phyloP scores from a whole-genome alignment of 331 rosid genomes.

The Malus hybrid region DNA sequence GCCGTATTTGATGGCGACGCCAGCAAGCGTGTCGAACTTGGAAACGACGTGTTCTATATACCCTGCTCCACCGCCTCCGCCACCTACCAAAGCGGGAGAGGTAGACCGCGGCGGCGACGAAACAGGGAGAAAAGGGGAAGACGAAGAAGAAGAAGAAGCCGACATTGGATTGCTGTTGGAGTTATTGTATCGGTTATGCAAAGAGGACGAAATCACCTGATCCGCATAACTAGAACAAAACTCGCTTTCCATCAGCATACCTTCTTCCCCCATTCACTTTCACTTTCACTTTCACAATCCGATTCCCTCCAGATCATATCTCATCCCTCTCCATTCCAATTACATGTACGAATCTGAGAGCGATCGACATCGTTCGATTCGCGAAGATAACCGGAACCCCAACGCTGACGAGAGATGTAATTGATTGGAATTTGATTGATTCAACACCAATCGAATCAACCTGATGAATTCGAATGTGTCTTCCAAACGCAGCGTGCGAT shows the following conservation, averaged over 20 bases:
- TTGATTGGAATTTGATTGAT: not conserved
- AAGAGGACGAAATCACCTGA: not conserved
- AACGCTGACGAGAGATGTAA: not conserved
- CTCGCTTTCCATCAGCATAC: not conserved
- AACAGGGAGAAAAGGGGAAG: constrained; percentile 4
- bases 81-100: not conserved
- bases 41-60: constrained; percentile 64
- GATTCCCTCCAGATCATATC: not conserved
- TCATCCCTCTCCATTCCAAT: not conserved
- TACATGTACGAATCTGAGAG: not conserved
- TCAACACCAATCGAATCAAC: not conserved
- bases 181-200: not conserved
- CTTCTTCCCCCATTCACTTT: not conserved
- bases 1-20: constrained; percentile 88
- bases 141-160: constrained; percentile 7
- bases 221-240: not conserved
- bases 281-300: not conserved
- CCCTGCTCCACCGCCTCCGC: not conserved
- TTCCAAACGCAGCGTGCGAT: not conserved
- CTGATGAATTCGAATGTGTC: not conserved
- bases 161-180: not conserved
- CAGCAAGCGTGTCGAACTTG: constrained; percentile 76
- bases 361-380: not conserved
- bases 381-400: not conserved
- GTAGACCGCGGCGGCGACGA: constrained; percentile 6